These are phyloP conservation scores for Baeospora myosura DNA, from an alignment of 1,284 basidiomycete species.

Conservation along the genomic window DNA sequence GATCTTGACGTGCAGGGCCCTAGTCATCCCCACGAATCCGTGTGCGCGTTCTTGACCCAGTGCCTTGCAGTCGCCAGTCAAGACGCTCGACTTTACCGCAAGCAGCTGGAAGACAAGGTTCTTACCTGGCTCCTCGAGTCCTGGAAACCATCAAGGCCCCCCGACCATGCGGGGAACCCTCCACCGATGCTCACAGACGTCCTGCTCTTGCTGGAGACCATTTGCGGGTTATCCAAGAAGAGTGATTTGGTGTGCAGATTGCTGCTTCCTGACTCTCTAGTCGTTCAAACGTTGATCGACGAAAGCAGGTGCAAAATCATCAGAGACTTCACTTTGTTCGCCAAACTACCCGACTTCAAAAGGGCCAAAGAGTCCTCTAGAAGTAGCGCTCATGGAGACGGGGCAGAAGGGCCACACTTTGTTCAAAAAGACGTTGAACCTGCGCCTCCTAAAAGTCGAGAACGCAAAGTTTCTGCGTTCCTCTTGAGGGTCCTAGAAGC, in stretches of 20 bases:
- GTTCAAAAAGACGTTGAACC: conserved; percentile 23
- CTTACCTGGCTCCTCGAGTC: conserved; percentile 74
- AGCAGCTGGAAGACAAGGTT: conserved; percentile 79
- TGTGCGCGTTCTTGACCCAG: conserved; percentile 70
- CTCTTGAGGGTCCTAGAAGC: conserved; percentile 54
- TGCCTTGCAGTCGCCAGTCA: conserved; percentile 64
- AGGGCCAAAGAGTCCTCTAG: neutral
- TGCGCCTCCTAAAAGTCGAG: conserved; percentile 40
- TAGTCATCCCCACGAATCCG: conserved; percentile 74
- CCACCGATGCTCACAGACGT: conserved; percentile 54
- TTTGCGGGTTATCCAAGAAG: conserved; percentile 48
- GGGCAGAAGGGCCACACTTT: neutral
- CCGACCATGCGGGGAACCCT: conserved; percentile 36
- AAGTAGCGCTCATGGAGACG: neutral
- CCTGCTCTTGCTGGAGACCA: conserved; percentile 52
- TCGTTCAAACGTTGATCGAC: conserved; percentile 54
- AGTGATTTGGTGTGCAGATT: conserved; percentile 39
- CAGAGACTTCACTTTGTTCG: conserved; percentile 63
- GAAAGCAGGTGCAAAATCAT: conserved; percentile 53
- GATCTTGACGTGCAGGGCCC: conserved; percentile 87
- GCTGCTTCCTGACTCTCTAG: conserved; percentile 57
- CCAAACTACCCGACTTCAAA: conserved; percentile 45
- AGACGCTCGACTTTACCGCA: conserved; percentile 74
- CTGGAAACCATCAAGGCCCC: conserved; percentile 50
- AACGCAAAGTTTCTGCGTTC: conserved; percentile 61